Conservation (phyloP, 2,329 filamentous ascomycete species). For the Aspergillus viridinutans region DNA sequence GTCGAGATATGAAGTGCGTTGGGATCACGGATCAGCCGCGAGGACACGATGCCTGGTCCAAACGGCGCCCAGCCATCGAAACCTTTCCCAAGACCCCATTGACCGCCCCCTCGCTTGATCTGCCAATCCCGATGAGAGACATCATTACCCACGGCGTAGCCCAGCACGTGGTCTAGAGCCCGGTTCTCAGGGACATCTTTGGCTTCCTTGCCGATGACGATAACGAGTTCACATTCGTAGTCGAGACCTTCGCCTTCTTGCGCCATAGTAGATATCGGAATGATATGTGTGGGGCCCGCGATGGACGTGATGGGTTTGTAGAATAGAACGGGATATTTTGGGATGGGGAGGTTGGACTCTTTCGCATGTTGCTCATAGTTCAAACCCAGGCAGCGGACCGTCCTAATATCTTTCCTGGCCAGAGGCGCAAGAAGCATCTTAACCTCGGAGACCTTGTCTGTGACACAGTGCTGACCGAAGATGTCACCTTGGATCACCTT, state of each 20-base stretch:
- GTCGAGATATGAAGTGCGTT: slow-evolving; percentile 43
- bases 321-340: slow-evolving; percentile 69
- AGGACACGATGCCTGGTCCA: slow-evolving; percentile 66
- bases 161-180: slow-evolving; percentile 68
- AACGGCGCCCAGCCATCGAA: slow-evolving; percentile 73
- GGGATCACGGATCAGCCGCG: slow-evolving; percentile 42
- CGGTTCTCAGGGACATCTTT: slow-evolving; percentile 60
- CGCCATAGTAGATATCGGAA: slow-evolving; percentile 62
- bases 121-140: slow-evolving; percentile 79
- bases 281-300: slow-evolving; percentile 59
- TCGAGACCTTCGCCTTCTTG: slow-evolving; percentile 65
- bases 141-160: slow-evolving; percentile 73
- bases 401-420: slow-evolving; percentile 58
- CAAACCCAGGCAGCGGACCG: slow-evolving; percentile 65
- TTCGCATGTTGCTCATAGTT: slow-evolving; percentile 70
- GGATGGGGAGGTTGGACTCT: slow-evolving; percentile 65
- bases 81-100: slow-evolving; percentile 69
- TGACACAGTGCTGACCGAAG: slow-evolving; percentile 61
- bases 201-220: slow-evolving; percentile 66
- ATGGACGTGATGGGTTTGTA: slow-evolving; percentile 67
- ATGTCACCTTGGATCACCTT: slow-evolving; percentile 62
- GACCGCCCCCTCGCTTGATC: slow-evolving; percentile 61
- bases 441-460: slow-evolving; percentile 55
- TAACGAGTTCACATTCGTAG: slow-evolving; percentile 76
- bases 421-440: slow-evolving; percentile 59